These are phyloP conservation scores for Penicillium sp. DNA, from an alignment of 2,329 filamentous ascomycete species.

Conservation along the genomic window DNA sequence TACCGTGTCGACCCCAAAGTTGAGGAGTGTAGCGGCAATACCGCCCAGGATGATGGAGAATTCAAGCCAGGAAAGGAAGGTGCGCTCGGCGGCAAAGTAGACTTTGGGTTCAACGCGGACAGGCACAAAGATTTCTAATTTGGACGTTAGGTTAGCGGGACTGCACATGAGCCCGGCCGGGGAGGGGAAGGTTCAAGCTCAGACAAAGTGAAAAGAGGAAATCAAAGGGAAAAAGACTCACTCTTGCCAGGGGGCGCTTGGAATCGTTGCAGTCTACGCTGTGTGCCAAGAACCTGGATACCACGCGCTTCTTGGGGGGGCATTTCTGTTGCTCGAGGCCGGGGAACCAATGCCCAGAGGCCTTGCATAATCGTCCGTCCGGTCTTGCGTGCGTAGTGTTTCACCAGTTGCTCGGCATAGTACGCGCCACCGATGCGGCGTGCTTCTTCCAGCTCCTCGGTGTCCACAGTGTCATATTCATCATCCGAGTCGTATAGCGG, in stretches of 20 bases:
- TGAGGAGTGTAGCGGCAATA: slow-evolving; percentile 76
- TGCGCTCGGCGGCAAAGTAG: slow-evolving; percentile 91
- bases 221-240: slow-evolving; percentile 20
- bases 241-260: slow-evolving; percentile 53
- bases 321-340: slow-evolving; percentile 41
- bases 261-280: slow-evolving; percentile 49
- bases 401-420: slow-evolving; percentile 60
- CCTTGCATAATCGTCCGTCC: slow-evolving; percentile 41
- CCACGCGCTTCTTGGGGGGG: slow-evolving; percentile 35
- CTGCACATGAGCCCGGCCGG: too few relatives aligned
- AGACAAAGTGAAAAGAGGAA: too few relatives aligned
- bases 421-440: slow-evolving; percentile 68
- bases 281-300: slow-evolving; percentile 37
- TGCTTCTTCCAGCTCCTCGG: slow-evolving; percentile 71
- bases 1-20: slow-evolving; percentile 60
- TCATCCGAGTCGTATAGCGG: slow-evolving; percentile 88
- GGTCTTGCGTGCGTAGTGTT: slow-evolving; percentile 46
- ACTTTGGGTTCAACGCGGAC: slow-evolving; percentile 96
- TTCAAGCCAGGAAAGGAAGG: slow-evolving; percentile 95
- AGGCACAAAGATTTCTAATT: slow-evolving; percentile 80
- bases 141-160: neutral
- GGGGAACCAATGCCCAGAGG: slow-evolving; percentile 50
- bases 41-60: slow-evolving; percentile 91
- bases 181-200: slow-evolving; percentile 15
- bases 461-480: slow-evolving; percentile 61